A percentile compares a stretch with the other conserved stretches of the same genome.
Conservation (phyloP, 305 asterid genomes). For the Fraxinus albicans region DNA sequence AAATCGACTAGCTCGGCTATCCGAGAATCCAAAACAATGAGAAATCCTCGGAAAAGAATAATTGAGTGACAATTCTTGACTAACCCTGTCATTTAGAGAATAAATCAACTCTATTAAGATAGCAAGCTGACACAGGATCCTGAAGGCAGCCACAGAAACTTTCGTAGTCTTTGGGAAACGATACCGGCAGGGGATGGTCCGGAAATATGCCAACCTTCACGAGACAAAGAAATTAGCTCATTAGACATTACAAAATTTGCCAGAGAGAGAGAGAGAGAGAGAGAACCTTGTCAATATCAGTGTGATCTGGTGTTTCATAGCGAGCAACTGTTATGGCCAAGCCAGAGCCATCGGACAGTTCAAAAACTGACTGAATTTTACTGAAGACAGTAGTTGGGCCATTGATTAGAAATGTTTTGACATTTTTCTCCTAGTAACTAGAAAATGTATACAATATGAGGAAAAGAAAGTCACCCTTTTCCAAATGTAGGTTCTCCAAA, state of each 20-base stretch:
- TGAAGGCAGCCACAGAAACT: slow-evolving; percentile 84
- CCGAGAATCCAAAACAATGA: background rate
- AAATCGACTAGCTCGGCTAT: background rate
- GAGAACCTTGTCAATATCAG: slow-evolving; percentile 83
- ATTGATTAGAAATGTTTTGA: slow-evolving; percentile 4
- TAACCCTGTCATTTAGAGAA: slow-evolving; percentile 49
- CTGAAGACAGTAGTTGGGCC: slow-evolving; percentile 37
- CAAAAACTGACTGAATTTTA: slow-evolving; percentile 91
- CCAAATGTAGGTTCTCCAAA: slow-evolving; percentile 94
- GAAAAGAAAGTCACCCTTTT: slow-evolving; percentile 61
- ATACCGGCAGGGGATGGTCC: slow-evolving; percentile 73
- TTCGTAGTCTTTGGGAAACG: slow-evolving; percentile 85
- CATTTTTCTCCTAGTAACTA: slow-evolving; percentile 11
- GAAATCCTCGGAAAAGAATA: background rate
- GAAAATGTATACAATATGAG: background rate
- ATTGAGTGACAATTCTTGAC: background rate
- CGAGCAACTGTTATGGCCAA: slow-evolving; percentile 94
- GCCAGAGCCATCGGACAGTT: slow-evolving; percentile 97
- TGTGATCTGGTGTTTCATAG: slow-evolving; percentile 96
- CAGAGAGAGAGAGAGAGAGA: slow-evolving; percentile 19
- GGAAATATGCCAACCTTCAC: slow-evolving; percentile 83
- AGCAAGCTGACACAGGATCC: slow-evolving; percentile 75
- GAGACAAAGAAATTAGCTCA: background rate
- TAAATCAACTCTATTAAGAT: slow-evolving; percentile 52
- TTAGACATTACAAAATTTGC: background rate